Base-by-base conservation (phyloP, 2,329 filamentous ascomycete species). In the Aspergillus fischeri region DNA sequence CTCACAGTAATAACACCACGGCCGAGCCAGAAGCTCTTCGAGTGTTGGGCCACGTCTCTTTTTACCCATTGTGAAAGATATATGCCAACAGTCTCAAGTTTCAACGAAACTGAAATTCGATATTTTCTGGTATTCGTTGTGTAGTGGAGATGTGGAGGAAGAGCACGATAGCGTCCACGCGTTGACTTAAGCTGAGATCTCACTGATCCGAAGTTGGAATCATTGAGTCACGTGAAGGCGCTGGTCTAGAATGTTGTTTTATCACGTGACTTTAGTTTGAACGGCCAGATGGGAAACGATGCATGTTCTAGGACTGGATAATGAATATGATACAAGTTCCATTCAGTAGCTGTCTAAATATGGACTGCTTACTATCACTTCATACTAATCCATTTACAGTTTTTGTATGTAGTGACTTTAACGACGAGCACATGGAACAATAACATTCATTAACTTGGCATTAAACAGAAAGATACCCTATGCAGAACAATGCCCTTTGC, bases 1-100 rank as follows among this genome's bases (percentile, higher is more conserved):
- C 77, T 99, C 94, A 87, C 94, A 99, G 80, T 99, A 99, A 78
- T 96, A 99, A 80, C 94, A 99, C 92, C 92, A 97, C 51, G 93
- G 89, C 57, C 92, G 88, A 65, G 82, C 80, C 61, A 99, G 84
- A 66, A 96, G 81, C 77, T 97, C 92, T 78, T 97, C 90, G 65
- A 97, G 81, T 68, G 92, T 86, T 62, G 91, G 90, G 65, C 87
- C 86, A 75, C 91, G 89, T 84, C 91, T 93, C 81, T 94, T 95
- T 79, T 96, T 96, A 67, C 88, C 89, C 87, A 94, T 93, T 59
- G 70, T 79, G 73, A 62, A 4, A 20, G 47, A 17, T 14, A 42
- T 44, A n/a, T 41, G n/a, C 35, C 6, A 24, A 24, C 5, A 25
- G 24, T 14, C 9, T 47, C 44, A 21, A 25, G 5, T 1, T 5